Percentiles rank a stretch among this genome's conserved stretches.
phyloP scores from a whole-genome alignment of 306 rosid species.

The Sicyos baderoa region DNA sequence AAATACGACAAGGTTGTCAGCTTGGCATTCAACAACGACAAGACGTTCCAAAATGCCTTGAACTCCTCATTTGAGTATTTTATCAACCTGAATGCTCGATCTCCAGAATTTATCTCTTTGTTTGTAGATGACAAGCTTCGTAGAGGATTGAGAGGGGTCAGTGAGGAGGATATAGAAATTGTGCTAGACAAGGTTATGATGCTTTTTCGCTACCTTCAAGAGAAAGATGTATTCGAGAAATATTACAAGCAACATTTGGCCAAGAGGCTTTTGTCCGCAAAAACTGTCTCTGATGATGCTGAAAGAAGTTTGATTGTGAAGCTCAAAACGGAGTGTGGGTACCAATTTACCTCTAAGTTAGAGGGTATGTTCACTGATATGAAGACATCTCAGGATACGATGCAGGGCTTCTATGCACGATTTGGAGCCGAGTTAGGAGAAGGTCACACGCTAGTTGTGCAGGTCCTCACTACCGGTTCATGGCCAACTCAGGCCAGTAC shows the following conservation, averaged over 20 bases:
- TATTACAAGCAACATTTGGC: constrained; percentile 85
- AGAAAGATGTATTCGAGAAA: constrained; percentile 72
- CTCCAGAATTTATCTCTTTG: constrained; percentile 76
- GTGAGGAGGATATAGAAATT: constrained; percentile 85
- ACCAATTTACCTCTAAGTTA: constrained; percentile 66
- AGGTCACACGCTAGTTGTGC: constrained; percentile 66
- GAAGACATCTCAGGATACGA: constrained; percentile 71
- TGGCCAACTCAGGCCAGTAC: constrained; percentile 75
- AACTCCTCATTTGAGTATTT: constrained; percentile 82
- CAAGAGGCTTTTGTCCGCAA: constrained; percentile 74
- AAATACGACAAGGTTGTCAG: constrained; percentile 65
- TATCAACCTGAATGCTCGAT: constrained; percentile 60
- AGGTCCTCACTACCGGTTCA: constrained; percentile 70
- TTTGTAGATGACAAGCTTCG: constrained; percentile 76
- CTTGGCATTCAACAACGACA: constrained; percentile 68
- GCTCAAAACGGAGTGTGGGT: constrained; percentile 84
- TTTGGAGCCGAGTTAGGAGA: constrained; percentile 45
- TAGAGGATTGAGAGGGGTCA: constrained; percentile 69
- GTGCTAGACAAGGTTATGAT: constrained; percentile 82
- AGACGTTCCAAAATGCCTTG: constrained; percentile 82
- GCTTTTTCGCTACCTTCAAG: constrained; percentile 70
- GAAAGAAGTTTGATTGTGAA: constrained; percentile 79
- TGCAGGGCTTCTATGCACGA: constrained; percentile 61
- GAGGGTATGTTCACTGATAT: constrained; percentile 84
- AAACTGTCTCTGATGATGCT: constrained; percentile 71